Percentiles rank a stretch among this genome's conserved stretches.
Conservation (phyloP, 768 basidiomycete genomes). For the Leucogyrophana mollusca region DNA sequence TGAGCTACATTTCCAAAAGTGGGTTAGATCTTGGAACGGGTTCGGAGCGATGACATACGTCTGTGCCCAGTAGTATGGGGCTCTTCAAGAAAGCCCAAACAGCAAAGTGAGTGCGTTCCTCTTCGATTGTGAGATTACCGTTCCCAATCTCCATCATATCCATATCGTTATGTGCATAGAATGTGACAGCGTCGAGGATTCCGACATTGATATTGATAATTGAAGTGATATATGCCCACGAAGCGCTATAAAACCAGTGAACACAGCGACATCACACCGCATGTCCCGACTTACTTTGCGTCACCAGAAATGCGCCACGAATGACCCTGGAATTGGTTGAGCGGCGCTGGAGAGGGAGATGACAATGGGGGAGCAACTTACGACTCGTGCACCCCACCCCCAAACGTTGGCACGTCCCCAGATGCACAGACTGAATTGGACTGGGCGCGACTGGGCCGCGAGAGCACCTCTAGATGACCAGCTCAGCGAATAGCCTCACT, state of each 20-base stretch:
- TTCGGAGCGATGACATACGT: slow-evolving; percentile 16
- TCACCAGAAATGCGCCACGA: slow-evolving; percentile 56
- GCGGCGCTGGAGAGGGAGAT: background rate
- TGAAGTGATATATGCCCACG: slow-evolving; percentile 49
- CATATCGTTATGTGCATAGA: slow-evolving; percentile 56
- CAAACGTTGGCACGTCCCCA: slow-evolving; percentile 58
- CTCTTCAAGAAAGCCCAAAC: slow-evolving; percentile 59
- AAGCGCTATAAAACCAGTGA: slow-evolving; percentile 26
- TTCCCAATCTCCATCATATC: slow-evolving; percentile 60
- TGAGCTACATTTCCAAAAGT: slow-evolving; percentile 35
- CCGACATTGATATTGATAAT: slow-evolving; percentile 44
- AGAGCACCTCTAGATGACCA: slow-evolving; percentile 50
- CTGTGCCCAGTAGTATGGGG: slow-evolving; percentile 48
- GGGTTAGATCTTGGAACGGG: background rate
- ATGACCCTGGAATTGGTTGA: slow-evolving; percentile 37
- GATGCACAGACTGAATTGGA: slow-evolving; percentile 51
- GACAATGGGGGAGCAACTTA: slow-evolving; percentile 15
- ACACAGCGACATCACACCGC: background rate
- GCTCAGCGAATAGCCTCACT: too few species aligned
- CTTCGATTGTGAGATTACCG: slow-evolving; percentile 45
- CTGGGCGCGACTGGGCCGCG: slow-evolving; percentile 39
- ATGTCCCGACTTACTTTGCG: slow-evolving; percentile 28
- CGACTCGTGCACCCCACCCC: slow-evolving; percentile 57
- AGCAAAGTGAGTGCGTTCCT: slow-evolving; percentile 58
- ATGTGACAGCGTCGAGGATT: slow-evolving; percentile 41